Base-by-base conservation (phyloP, 1,284 basidiomycete species). In the Ceratobasidium sp. region DNA sequence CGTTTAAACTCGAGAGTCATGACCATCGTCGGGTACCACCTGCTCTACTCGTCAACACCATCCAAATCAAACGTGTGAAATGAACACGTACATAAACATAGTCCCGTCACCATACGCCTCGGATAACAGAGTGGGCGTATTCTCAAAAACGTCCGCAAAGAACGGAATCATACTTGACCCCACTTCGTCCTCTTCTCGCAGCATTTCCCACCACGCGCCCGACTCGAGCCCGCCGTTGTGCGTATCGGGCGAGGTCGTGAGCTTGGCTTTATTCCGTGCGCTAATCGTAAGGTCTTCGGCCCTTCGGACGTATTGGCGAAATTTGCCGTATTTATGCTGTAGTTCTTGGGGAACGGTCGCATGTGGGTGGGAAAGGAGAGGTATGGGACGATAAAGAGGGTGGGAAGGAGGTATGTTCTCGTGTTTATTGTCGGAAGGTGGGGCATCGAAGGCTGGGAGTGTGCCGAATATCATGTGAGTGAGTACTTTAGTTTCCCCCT, bases 11-110 rank as follows among this genome's bases (percentile, higher is more conserved):
- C 71, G 15, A 75, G 49, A 17, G 87, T 85, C 79, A 91, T 83
- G 0, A 86, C 84, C 81, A 91, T 85, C 0, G 90, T 91, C 4
- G 90, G 89, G 79, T 84, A 88, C 90, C 90, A 91, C 59, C 89
- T 90, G 74, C 19, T 52, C 44, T 9, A 57, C 32, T 25, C 7
- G n/a, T 19, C 11, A 43, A 15, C 15, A 1, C 9, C n/a, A 17
- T 15, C 19, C 11, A 7, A 44, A 25, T n/a, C 40, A 44, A 64
- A 9, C 32, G 25, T 22, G 11, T 44, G 19, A 25, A 5, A 54
- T 7, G 32, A 37, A 13, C 11, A 22, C 61, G 22, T 34, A 37
- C 44, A 43, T 32, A n/a, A n/a, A 34, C 34, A 59, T 68, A 13
- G 46, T 46, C 40, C 59, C 73, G 22, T 59, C 79, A 71, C 71